A percentile compares a stretch with the other conserved stretches of the same genome.
These are phyloP conservation scores for Erysimum cheiranthoides DNA, from an alignment of 345 rosid species.

Conservation along the genomic window DNA sequence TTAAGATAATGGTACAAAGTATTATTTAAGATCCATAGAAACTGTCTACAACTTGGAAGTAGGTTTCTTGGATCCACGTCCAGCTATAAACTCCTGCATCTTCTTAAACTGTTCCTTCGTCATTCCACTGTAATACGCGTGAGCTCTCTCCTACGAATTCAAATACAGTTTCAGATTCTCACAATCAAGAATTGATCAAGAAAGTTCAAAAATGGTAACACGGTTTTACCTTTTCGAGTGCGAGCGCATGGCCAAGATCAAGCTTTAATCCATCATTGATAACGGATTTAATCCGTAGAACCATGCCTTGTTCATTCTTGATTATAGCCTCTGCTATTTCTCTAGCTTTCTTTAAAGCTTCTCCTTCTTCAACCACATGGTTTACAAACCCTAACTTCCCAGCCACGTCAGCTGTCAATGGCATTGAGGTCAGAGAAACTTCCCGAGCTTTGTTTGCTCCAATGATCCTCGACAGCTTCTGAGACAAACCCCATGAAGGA, in stretches of 20 bases:
- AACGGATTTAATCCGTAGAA: slow-evolving; percentile 74
- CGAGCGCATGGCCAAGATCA: slow-evolving; percentile 75
- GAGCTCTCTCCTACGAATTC: slow-evolving; percentile 73
- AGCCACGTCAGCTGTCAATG: slow-evolving; percentile 81
- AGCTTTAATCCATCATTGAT: slow-evolving; percentile 81
- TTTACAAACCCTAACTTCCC: slow-evolving; percentile 86
- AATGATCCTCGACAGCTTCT: slow-evolving; percentile 79
- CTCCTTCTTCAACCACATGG: slow-evolving; percentile 75
- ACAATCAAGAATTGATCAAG: neutral
- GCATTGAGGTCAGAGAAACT: slow-evolving; percentile 67
- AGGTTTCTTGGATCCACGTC: slow-evolving; percentile 65
- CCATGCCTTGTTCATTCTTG: slow-evolving; percentile 76
- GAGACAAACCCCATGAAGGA: slow-evolving; percentile 98
- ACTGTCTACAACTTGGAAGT: slow-evolving; percentile 62
- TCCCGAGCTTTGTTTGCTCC: slow-evolving; percentile 88
- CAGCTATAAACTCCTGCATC: slow-evolving; percentile 92
- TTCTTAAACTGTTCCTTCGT: slow-evolving; percentile 89
- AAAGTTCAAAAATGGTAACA: neutral
- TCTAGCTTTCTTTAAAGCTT: slow-evolving; percentile 66
- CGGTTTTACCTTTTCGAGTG: slow-evolving; percentile 75
- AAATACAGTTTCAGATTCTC: neutral
- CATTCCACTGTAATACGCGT: slow-evolving; percentile 79
- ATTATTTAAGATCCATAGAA: neutral
- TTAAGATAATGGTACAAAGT: neutral
- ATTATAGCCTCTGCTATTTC: slow-evolving; percentile 71